phyloP scores from a whole-genome alignment of 352 stramenopile genomes.

The Achlya hypogyna region DNA sequence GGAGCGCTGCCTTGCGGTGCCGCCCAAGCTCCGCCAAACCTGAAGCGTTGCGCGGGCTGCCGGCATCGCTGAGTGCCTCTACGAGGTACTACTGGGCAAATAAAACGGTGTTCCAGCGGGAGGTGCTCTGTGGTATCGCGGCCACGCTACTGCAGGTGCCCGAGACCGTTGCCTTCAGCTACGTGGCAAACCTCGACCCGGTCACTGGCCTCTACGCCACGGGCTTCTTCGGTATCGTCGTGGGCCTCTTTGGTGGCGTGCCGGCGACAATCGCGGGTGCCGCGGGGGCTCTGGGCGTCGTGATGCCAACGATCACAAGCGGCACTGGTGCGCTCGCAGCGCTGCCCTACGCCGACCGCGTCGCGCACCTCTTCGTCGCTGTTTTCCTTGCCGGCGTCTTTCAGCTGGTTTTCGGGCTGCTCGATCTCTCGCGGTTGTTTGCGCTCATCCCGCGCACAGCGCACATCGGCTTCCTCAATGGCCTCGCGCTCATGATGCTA shows the following conservation, averaged over 20 bases:
- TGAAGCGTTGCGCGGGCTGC: slow-evolving; percentile 5
- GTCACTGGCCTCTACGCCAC: slow-evolving; percentile 87
- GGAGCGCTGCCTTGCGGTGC: not conserved
- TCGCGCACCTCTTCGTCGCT: slow-evolving; percentile 81
- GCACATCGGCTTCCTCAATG: slow-evolving; percentile 95
- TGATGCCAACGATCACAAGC: slow-evolving; percentile 80
- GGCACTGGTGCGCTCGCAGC: slow-evolving; percentile 35
- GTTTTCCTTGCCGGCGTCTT: slow-evolving; percentile 79
- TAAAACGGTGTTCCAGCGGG: slow-evolving; percentile 40
- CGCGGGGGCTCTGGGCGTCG: slow-evolving; percentile 85
- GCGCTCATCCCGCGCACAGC: slow-evolving; percentile 89
- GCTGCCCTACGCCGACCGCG: slow-evolving; percentile 57
- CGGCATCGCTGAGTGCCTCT: slow-evolving; percentile 23
- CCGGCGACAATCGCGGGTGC: slow-evolving; percentile 83
- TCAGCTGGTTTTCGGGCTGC: slow-evolving; percentile 73
- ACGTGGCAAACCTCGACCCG: slow-evolving; percentile 82
- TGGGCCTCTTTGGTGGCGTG: slow-evolving; percentile 80
- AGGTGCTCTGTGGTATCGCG: slow-evolving; percentile 82
- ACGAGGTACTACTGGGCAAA: slow-evolving; percentile 49
- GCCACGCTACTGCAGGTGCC: slow-evolving; percentile 90
- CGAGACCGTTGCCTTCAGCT: slow-evolving; percentile 91
- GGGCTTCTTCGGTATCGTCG: slow-evolving; percentile 83
- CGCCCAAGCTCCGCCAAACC: not conserved
- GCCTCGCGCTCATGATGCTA: slow-evolving; percentile 91
- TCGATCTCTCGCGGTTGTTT: slow-evolving; percentile 86